Conservation (phyloP, 2,329 filamentous ascomycete genomes). For the Aspergillus ibericus region DNA sequence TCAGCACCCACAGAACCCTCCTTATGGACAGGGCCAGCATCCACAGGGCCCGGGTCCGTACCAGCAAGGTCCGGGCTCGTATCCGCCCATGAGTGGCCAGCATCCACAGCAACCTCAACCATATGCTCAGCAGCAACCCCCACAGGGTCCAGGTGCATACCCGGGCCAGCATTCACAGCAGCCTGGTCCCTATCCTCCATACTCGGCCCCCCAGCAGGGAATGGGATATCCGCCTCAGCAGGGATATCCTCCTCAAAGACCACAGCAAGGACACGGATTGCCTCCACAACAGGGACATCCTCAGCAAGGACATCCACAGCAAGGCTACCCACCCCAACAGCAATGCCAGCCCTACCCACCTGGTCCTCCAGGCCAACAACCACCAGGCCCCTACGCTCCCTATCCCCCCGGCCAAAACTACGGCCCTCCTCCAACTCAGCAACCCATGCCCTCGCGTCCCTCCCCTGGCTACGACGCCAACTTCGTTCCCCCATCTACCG, state of each 20-base stretch:
- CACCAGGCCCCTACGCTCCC: conserved; percentile 1
- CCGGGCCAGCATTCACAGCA: conserved; percentile 7
- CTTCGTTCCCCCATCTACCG: conserved; percentile 65
- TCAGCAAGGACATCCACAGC: background rate
- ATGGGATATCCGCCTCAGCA: background rate
- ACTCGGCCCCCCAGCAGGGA: background rate
- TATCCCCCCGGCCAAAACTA: background rate
- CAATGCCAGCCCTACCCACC: conserved; percentile 7
- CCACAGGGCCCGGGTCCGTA: background rate
- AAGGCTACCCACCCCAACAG: background rate
- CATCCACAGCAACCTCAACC: conserved; percentile 4
- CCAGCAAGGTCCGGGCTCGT: background rate
- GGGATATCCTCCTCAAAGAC: conserved; percentile 2
- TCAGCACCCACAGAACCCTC: background rate
- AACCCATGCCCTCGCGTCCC: conserved; percentile 53
- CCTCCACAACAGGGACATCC: background rate
- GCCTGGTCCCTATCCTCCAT: background rate
- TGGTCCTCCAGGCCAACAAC: conserved; percentile 3
- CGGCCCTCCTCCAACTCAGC: background rate
- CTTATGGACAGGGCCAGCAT: background rate
- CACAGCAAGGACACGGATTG: no score
- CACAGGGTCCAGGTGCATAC: background rate
- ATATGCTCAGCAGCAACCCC: conserved; percentile 5
- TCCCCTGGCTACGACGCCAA: conserved; percentile 68
- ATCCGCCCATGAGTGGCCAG: no score